These are phyloP conservation scores for Lasiodiplodia sp. DNA, from an alignment of 2,329 filamentous ascomycete genomes.

Conservation along the genomic window DNA sequence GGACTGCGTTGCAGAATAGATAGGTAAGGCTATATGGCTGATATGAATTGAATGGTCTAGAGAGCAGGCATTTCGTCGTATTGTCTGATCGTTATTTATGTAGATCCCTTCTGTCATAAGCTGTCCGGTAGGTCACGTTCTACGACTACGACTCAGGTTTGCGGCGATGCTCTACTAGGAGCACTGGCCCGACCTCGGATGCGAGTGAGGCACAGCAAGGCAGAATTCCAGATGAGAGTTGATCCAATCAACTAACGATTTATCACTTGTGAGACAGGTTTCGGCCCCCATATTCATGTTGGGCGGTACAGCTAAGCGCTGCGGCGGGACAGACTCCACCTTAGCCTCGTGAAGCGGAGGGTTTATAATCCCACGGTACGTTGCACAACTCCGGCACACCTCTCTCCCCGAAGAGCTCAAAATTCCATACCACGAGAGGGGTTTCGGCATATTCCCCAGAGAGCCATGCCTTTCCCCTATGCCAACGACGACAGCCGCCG, in stretches of 20 bases:
- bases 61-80: background rate
- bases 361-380: background rate
- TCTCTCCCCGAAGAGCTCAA: background rate
- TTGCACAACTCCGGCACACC: background rate
- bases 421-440: background rate
- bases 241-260: background rate
- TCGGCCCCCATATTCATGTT: background rate
- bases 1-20: background rate
- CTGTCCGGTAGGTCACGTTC: background rate
- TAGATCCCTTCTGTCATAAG: too few relatives aligned
- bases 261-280: background rate
- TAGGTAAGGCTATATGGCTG: background rate
- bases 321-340: background rate
- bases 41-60: slow-evolving; percentile 3
- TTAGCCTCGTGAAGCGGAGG: background rate
- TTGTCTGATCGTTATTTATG: too few relatives aligned
- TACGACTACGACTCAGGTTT: too few relatives aligned
- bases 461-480: background rate
- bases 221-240: background rate
- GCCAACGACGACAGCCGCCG: background rate
- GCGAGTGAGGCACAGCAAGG: background rate
- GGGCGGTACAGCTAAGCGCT: background rate
- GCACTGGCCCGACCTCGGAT: background rate
- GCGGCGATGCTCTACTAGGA: background rate
- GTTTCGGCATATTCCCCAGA: too few relatives aligned